A percentile compares a stretch with the other conserved stretches of the same genome.
phyloP scores from a whole-genome alignment of 805 yeast genomes.

The Nakazawaea siamensis region DNA sequence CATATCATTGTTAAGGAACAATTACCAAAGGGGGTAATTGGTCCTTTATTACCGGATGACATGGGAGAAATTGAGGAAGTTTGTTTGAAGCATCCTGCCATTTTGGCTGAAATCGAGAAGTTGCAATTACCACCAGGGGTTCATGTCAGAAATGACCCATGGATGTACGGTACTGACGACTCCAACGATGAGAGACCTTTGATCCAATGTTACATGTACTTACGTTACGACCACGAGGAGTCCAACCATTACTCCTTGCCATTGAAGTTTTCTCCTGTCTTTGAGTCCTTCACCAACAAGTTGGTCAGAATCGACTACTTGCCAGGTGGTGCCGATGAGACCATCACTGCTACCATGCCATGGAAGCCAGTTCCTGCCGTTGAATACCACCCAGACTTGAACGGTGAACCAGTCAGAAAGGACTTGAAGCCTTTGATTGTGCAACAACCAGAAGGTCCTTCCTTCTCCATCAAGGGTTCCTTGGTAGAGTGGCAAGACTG shows the following conservation, averaged over 20 bases:
- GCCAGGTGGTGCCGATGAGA: conserved; percentile 64
- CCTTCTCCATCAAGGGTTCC: conserved; percentile 49
- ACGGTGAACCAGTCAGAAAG: conserved; percentile 41
- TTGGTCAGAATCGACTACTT: conserved; percentile 66
- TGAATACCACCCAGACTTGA: conserved; percentile 69
- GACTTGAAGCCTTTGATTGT: conserved; percentile 64
- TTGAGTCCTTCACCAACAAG: conserved; percentile 50
- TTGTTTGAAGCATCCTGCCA: conserved; percentile 45
- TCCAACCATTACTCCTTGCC: conserved; percentile 74
- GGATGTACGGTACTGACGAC: conserved; percentile 83
- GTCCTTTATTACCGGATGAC: conserved; percentile 68
- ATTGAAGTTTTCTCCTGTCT: conserved; percentile 66
- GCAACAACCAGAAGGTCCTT: conserved; percentile 74
- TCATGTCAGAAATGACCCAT: conserved; percentile 60
- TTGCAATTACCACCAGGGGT: conserved; percentile 50
- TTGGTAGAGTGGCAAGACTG: conserved; percentile 77
- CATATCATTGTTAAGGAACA: conserved; percentile 50
- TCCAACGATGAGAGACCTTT: conserved; percentile 49
- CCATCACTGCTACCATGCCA: conserved; percentile 44
- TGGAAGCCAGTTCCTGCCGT: conserved; percentile 54
- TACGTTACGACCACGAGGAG: conserved; percentile 58
- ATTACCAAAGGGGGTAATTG: conserved; percentile 55
- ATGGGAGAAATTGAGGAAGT: conserved; percentile 44
- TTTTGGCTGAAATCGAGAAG: conserved; percentile 58
- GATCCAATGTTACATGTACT: conserved; percentile 70